Conservation (phyloP, 1,139 yeast genomes). For the Sugiyamaella neomexicana region DNA sequence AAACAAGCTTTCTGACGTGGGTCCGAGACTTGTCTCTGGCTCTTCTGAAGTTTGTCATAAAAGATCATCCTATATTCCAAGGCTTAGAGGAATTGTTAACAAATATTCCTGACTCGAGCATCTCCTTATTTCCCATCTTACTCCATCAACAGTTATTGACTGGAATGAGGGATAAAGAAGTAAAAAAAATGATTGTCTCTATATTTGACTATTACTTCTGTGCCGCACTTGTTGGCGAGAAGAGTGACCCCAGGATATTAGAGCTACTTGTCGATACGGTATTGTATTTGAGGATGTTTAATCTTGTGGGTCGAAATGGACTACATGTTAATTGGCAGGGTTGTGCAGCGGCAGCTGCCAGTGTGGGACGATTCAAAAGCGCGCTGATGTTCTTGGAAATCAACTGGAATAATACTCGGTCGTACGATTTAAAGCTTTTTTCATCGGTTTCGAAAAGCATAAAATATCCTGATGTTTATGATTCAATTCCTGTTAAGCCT, state of each 20-base stretch:
- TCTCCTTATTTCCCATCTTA: constrained; percentile 42
- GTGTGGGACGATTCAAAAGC: constrained; percentile 21
- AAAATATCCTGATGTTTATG: constrained; percentile 60
- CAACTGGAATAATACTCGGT: constrained; percentile 20
- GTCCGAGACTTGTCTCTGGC: background rate
- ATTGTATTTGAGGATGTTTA: constrained; percentile 12
- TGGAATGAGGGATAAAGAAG: background rate
- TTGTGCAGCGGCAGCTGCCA: constrained; percentile 19
- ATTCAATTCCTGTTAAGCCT: constrained; percentile 64
- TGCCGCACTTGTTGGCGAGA: background rate
- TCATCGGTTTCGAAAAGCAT: constrained; percentile 49
- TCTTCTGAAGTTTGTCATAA: background rate
- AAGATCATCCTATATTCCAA: constrained; percentile 6
- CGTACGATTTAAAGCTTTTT: constrained; percentile 11
- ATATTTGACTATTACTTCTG: constrained; percentile 8
- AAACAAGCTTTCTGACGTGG: constrained; percentile 6
- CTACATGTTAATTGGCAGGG: constrained; percentile 11
- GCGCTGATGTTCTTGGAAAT: constrained; percentile 29
- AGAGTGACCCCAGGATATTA: background rate
- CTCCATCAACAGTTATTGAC: constrained; percentile 32
- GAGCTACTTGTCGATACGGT: constrained; percentile 9
- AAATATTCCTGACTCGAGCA: constrained; percentile 26
- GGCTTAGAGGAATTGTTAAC: constrained; percentile 13
- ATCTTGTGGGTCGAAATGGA: background rate
- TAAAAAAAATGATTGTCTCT: background rate